phyloP scores from a whole-genome alignment of 805 yeast species.

The Wickerhamiella nectarea region DNA sequence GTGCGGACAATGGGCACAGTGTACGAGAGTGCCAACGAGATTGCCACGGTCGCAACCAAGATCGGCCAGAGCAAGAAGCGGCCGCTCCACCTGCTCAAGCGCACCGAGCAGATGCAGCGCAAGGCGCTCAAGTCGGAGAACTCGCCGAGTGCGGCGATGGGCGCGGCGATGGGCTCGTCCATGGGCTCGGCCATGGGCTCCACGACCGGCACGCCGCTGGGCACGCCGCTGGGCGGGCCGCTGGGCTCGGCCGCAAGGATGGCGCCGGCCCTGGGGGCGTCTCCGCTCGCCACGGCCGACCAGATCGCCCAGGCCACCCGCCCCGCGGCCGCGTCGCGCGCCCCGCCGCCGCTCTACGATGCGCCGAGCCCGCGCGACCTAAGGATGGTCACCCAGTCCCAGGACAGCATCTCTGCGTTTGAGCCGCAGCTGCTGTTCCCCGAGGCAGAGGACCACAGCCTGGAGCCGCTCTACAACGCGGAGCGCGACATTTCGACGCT shows the following conservation, averaged over 20 bases:
- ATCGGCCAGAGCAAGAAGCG: constrained; percentile 3
- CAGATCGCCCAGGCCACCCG: too few species aligned
- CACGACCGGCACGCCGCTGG: too few species aligned
- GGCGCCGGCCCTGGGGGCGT: too few species aligned
- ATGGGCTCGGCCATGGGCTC: too few species aligned
- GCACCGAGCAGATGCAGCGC: not conserved
- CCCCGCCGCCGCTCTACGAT: too few species aligned
- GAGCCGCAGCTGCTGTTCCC: constrained; percentile 48
- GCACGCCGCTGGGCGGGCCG: too few species aligned
- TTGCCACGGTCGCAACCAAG: constrained; percentile 1
- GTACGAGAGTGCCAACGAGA: constrained; percentile 11
- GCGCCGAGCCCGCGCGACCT: constrained; percentile 20
- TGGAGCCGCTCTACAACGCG: constrained; percentile 11
- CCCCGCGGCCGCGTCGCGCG: too few species aligned
- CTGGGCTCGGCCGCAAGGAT: too few species aligned
- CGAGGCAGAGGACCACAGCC: constrained; percentile 14
- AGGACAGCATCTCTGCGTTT: constrained; percentile 35
- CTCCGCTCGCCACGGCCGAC: too few species aligned
- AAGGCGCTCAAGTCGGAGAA: constrained; percentile 3
- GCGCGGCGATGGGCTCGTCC: too few species aligned
- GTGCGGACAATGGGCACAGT: constrained; percentile 26
- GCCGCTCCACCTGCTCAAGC: constrained; percentile 6
- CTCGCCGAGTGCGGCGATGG: not conserved
- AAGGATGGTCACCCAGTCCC: constrained; percentile 22
- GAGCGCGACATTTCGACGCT: constrained; percentile 7